These are phyloP conservation scores for Coemansia sp. DNA, from an alignment of 192 early-diverging fungal genomes.

Conservation along the genomic window DNA sequence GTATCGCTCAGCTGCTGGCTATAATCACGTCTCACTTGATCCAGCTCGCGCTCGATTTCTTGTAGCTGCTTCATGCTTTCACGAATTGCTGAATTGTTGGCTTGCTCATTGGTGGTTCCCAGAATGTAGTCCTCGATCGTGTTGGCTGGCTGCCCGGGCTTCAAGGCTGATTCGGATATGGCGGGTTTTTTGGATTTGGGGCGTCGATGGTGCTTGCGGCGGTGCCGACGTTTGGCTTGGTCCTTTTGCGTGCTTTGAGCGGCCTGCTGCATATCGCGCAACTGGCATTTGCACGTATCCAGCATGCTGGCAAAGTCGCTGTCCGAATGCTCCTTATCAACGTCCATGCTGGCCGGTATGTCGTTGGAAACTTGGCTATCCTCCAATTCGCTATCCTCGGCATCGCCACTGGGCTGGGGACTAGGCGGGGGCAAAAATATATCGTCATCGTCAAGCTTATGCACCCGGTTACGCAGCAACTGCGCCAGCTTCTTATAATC, in stretches of 20 bases:
- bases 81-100: neutral
- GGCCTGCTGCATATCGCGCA: constrained; percentile 23
- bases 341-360: too few relatives aligned
- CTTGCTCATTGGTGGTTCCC: constrained; percentile 3
- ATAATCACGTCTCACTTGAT: constrained; percentile 31
- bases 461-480: constrained; percentile 35
- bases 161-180: too few relatives aligned
- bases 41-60: constrained; percentile 32
- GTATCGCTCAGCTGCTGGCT: constrained; percentile 33
- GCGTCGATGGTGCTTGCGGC: constrained; percentile 19
- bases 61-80: constrained; percentile 16
- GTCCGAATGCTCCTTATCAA: constrained; percentile 21
- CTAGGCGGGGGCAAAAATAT: constrained; percentile 37
- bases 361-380: too few relatives aligned
- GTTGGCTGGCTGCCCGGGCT: neutral
- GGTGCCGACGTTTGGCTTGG: neutral
- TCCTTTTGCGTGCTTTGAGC: neutral
- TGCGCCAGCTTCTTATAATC: constrained; percentile 34
- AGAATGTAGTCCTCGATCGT: constrained; percentile 32
- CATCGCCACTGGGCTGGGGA: constrained; percentile 11
- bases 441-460: constrained; percentile 23
- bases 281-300: constrained; percentile 38
- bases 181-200: neutral
- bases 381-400: constrained; percentile 3
- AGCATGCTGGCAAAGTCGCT: constrained; percentile 38